Evolutionary conservation across 1,139 yeast genomes (phyloP).

Genomic region (Geotrichum europaeum): DNA sequence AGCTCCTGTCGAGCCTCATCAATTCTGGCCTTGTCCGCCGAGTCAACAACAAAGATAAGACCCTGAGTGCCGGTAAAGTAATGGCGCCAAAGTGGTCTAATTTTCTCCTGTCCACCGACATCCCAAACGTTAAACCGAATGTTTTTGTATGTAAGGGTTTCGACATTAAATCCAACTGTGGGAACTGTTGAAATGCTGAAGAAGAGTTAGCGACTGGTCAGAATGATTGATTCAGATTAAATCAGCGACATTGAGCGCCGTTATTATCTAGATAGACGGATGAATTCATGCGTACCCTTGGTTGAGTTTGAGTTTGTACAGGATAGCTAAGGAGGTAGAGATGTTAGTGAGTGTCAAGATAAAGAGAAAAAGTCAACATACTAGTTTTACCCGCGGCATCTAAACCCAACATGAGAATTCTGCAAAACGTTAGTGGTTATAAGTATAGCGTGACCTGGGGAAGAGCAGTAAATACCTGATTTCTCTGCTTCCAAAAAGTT

Average conservation of each 20-base stretch:
- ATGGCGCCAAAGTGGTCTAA: conserved; percentile 91
- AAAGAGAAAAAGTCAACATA: conserved; percentile 27
- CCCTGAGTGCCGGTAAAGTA: conserved; percentile 93
- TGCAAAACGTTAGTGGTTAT: conserved; percentile 17
- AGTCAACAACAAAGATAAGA: conserved; percentile 85
- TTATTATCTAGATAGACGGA: neutral
- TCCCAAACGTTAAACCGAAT: conserved; percentile 94
- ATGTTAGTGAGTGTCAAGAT: neutral
- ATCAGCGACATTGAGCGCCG: neutral
- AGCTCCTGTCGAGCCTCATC: conserved; percentile 76
- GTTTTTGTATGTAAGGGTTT: conserved; percentile 81
- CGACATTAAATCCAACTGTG: conserved; percentile 92
- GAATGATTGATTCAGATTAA: neutral
- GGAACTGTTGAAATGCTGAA: conserved; percentile 72
- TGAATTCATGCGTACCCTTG: conserved; percentile 40
- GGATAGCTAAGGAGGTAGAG: conserved; percentile 39
- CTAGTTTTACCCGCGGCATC: conserved; percentile 93
- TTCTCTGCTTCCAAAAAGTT: conserved; percentile 44
- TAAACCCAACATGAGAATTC: conserved; percentile 84
- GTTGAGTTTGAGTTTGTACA: conserved; percentile 67
- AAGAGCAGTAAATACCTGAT: conserved; percentile 24
- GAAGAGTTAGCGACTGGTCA: conserved; percentile 1
- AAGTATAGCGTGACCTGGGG: neutral
- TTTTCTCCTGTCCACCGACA: conserved; percentile 91
- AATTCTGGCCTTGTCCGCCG: conserved; percentile 64